Percentiles rank a stretch among this genome's conserved stretches.
These are phyloP conservation scores for Agaricales sp. DNA, from an alignment of 1,284 basidiomycete genomes.

Conservation along the genomic window DNA sequence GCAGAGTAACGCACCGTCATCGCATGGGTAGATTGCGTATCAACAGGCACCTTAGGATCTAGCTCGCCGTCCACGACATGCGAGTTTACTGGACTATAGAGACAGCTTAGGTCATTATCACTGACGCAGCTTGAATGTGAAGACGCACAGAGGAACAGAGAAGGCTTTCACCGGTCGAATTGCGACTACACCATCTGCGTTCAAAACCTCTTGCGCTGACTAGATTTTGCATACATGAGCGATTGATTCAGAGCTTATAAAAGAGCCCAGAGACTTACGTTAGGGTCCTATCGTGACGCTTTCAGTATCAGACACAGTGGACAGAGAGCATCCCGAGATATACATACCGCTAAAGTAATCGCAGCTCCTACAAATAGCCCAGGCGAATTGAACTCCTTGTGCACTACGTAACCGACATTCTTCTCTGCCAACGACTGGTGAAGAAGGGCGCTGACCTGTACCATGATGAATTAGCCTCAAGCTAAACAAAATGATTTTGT, in stretches of 20 bases:
- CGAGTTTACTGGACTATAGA: constrained; percentile 17
- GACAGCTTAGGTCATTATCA: too few species aligned
- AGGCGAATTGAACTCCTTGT: constrained; percentile 28
- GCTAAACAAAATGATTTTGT: too few species aligned
- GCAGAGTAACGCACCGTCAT: too few species aligned
- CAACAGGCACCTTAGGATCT: constrained; percentile 25
- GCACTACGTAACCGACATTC: constrained; percentile 25
- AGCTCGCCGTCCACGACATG: constrained; percentile 19
- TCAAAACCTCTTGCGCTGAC: constrained; percentile 11
- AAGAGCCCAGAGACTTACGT: too few species aligned
- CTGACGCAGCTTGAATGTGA: too few species aligned
- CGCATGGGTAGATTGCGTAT: constrained; percentile 23
- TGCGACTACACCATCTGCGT: constrained; percentile 18
- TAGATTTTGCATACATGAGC: neutral
- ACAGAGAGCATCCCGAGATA: too few species aligned
- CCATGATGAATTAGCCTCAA: too few species aligned
- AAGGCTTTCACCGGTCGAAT: constrained; percentile 21
- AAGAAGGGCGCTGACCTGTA: too few species aligned
- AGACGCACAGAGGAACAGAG: constrained; percentile 17
- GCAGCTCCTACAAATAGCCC: constrained; percentile 35
- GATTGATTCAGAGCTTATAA: too few species aligned
- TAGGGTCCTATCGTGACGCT: too few species aligned
- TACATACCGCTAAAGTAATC: constrained; percentile 23
- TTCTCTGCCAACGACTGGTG: too few species aligned
- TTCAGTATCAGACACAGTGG: neutral